A percentile compares a stretch with the other conserved stretches of the same genome.
Conservation (phyloP, 2,329 filamentous ascomycete genomes). For the Ceratocystis variospora region DNA sequence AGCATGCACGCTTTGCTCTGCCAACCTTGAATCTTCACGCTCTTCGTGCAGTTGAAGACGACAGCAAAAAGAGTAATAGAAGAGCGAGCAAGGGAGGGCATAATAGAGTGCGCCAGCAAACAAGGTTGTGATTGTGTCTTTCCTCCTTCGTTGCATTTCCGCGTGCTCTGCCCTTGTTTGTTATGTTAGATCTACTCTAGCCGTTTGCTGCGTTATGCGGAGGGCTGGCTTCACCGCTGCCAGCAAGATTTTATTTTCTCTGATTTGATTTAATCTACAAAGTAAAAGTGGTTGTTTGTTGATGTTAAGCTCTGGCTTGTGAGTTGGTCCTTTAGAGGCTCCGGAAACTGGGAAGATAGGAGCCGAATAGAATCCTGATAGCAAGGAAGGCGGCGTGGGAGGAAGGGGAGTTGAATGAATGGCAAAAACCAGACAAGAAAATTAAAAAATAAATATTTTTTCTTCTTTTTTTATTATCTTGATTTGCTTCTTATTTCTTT, state of each 20-base stretch:
- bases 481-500: not conserved
- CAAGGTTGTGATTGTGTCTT: not conserved
- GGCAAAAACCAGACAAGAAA: not conserved
- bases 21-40: no score
- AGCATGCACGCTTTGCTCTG: not conserved
- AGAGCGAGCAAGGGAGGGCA: no score
- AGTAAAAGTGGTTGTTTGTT: not conserved
- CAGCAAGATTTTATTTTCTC: no score
- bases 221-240: no score
- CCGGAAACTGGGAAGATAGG: conserved; percentile 1
- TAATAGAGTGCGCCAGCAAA: not conserved
- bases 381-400: not conserved
- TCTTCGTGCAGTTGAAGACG: no score
- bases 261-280: no score
- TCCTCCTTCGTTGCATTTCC: not conserved
- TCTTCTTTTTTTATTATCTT: not conserved
- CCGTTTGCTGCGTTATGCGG: no score
- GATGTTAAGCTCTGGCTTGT: not conserved
- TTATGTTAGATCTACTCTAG: no score
- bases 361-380: not conserved
- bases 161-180: no score
- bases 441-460: not conserved
- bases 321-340: not conserved
- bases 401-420: not conserved
- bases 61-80: no score